These are phyloP conservation scores for Fusarium lyarnte DNA, from an alignment of 2,329 filamentous ascomycete genomes.

Conservation along the genomic window DNA sequence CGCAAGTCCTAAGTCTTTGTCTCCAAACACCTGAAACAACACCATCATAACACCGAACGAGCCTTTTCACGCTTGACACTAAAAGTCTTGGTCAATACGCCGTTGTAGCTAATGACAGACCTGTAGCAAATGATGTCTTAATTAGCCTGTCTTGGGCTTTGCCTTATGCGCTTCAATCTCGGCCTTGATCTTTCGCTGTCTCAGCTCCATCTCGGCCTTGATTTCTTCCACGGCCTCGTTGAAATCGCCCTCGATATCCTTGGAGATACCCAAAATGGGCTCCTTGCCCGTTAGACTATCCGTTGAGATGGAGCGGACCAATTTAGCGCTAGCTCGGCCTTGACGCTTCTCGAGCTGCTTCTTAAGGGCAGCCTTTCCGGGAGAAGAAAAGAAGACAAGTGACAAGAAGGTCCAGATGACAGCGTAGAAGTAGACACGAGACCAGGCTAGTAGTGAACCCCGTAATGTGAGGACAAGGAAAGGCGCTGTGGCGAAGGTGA, in stretches of 20 bases:
- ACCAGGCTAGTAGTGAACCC: constrained; percentile 80
- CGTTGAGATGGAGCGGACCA: constrained; percentile 63
- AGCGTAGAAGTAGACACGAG: constrained; percentile 88
- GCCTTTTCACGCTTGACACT: background rate
- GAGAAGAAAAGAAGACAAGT: constrained; percentile 82
- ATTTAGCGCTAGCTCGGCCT: constrained; percentile 55
- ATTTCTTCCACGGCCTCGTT: constrained; percentile 83
- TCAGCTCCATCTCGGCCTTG: constrained; percentile 73
- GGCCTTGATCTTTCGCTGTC: constrained; percentile 47
- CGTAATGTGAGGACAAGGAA: constrained; percentile 84
- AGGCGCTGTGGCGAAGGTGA: constrained; percentile 84
- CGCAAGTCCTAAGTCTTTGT: background rate
- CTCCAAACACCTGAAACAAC: constrained; percentile 3
- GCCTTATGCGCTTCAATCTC: constrained; percentile 70
- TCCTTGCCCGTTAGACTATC: constrained; percentile 66
- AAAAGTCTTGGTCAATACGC: background rate
- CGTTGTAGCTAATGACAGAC: background rate
- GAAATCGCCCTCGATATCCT: constrained; percentile 78
- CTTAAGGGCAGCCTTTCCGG: constrained; percentile 71
- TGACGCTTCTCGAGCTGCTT: constrained; percentile 68
- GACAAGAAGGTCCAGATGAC: constrained; percentile 72
- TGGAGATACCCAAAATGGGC: constrained; percentile 80
- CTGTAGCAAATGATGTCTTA: background rate
- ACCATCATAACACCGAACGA: background rate
- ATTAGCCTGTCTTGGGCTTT: constrained; percentile 25